phyloP scores from a whole-genome alignment of 495 filamentous ascomycete genomes.

The Bryoglossum gracile region DNA sequence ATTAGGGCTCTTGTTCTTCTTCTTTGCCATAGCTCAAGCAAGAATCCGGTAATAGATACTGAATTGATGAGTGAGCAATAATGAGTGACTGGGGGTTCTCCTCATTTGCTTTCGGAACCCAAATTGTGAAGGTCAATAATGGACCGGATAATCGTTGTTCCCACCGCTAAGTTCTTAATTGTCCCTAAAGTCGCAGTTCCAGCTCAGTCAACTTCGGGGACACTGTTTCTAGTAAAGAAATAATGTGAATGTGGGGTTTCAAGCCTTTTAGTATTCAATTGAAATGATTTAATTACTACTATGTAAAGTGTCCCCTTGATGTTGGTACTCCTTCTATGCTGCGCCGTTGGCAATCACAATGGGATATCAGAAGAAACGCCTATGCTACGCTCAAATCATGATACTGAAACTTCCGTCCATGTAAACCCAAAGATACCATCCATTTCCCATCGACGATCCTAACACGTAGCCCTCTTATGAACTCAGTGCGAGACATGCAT shows the following conservation, averaged over 20 bases:
- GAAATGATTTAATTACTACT: slow-evolving; percentile 9
- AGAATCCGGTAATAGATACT: not conserved
- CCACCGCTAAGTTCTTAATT: no score
- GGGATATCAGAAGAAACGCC: slow-evolving; percentile 15
- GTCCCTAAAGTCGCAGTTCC: no score
- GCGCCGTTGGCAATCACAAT: no score
- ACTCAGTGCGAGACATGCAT: slow-evolving; percentile 81
- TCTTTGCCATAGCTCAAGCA: slow-evolving; percentile 34
- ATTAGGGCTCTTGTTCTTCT: slow-evolving; percentile 35
- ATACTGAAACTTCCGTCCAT: slow-evolving; percentile 8
- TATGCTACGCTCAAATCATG: slow-evolving; percentile 18
- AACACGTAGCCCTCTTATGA: slow-evolving; percentile 6
- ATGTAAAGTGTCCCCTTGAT: slow-evolving; percentile 4
- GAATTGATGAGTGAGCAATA: not conserved
- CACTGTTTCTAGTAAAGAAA: no score
- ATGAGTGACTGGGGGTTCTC: no score
- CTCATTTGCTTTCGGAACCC: no score
- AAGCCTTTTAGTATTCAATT: no score
- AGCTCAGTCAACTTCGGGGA: no score
- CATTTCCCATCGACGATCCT: not conserved
- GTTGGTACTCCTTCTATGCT: not conserved
- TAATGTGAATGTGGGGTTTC: no score
- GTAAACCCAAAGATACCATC: not conserved
- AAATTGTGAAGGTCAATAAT: no score
- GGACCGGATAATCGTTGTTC: no score